Conservation (phyloP, 306 rosid genomes). For the Fragaria ananassa region DNA sequence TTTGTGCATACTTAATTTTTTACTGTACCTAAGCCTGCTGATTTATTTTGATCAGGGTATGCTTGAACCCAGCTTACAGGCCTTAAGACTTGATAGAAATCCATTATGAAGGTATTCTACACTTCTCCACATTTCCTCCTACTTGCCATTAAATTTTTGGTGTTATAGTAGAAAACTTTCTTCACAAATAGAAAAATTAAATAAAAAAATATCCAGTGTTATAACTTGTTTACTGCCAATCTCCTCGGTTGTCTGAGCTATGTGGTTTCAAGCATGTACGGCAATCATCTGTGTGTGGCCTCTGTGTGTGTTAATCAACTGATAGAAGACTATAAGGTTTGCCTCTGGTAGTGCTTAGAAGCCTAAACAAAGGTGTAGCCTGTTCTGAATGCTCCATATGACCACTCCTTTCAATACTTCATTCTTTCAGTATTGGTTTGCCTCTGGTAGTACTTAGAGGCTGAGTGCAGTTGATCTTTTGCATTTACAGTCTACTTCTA, state of each 20-base stretch:
- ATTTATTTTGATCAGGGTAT: conserved; percentile 53
- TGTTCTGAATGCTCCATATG: not conserved
- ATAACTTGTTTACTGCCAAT: not conserved
- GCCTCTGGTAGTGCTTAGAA: not conserved
- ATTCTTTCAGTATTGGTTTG: no score
- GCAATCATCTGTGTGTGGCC: not conserved
- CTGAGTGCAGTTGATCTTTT: no score
- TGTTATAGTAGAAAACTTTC: not conserved
- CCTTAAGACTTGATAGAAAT: conserved; percentile 79
- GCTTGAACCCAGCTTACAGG: conserved; percentile 75
- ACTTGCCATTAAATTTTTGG: not conserved
- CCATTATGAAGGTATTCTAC: conserved; percentile 77
- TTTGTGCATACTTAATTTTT: conserved; percentile 8
- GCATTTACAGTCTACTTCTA: no score
- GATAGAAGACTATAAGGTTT: not conserved
- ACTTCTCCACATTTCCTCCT: not conserved
- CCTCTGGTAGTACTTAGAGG: no score
- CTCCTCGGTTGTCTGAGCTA: not conserved
- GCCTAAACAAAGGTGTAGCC: not conserved
- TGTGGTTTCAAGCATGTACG: not conserved
- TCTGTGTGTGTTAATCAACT: not conserved
- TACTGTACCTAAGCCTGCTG: conserved; percentile 7
- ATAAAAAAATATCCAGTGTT: not conserved
- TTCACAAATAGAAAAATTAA: no score
- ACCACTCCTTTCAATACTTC: no score